Conservation (phyloP, 1,139 yeast species). For the Chernovozyma sophiae-reginae region DNA sequence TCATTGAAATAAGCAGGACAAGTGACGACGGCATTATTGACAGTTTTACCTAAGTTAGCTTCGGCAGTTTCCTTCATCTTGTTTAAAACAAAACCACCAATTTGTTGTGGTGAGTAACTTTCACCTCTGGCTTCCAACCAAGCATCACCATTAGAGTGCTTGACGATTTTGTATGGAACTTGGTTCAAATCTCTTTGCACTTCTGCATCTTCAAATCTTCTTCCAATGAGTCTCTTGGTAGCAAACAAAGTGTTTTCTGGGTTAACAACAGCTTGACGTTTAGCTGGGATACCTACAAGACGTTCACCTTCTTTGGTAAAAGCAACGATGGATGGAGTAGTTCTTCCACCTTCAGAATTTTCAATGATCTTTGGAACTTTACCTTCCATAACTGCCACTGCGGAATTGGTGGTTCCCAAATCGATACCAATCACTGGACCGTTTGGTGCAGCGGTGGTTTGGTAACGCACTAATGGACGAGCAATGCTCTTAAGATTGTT, state of each 20-base stretch:
- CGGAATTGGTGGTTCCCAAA: slow-evolving; percentile 98
- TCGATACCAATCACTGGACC: slow-evolving; percentile 97
- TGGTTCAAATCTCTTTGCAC: slow-evolving; percentile 95
- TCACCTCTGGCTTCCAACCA: slow-evolving; percentile 98
- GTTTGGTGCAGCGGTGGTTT: slow-evolving; percentile 48
- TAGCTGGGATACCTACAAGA: slow-evolving; percentile 97
- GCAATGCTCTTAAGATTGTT: slow-evolving; percentile 38
- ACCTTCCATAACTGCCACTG: slow-evolving; percentile 98
- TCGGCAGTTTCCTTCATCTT: slow-evolving; percentile 98
- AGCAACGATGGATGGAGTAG: slow-evolving; percentile 98
- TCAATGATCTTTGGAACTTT: slow-evolving; percentile 93
- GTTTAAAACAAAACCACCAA: slow-evolving; percentile 94
- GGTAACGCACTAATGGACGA: slow-evolving; percentile 51
- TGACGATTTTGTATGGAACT: slow-evolving; percentile 96
- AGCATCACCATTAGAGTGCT: slow-evolving; percentile 97
- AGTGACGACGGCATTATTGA: slow-evolving; percentile 87
- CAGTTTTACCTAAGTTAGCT: slow-evolving; percentile 78
- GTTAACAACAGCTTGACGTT: slow-evolving; percentile 98
- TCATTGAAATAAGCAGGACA: slow-evolving; percentile 98
- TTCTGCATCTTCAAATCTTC: slow-evolving; percentile 93
- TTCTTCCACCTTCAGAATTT: slow-evolving; percentile 98
- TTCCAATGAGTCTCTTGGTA: slow-evolving; percentile 97
- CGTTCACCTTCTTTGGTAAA: slow-evolving; percentile 92
- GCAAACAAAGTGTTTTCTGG: slow-evolving; percentile 97
- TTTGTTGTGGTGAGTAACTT: slow-evolving; percentile 92